phyloP scores from a whole-genome alignment of 345 rosid species.

The Turnera subulata region DNA sequence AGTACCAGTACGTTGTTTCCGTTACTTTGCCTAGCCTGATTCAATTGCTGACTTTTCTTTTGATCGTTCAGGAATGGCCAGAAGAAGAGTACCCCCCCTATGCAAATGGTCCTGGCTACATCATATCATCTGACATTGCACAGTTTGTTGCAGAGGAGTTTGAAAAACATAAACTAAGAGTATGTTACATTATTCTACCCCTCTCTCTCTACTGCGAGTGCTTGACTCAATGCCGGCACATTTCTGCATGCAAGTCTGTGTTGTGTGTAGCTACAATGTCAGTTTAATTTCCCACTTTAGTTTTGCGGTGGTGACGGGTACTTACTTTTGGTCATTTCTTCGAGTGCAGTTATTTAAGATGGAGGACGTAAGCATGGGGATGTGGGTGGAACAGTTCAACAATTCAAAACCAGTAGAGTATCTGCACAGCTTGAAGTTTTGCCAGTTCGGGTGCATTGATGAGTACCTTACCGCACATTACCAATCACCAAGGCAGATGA shows the following conservation, averaged over 20 bases:
- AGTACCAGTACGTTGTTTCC: no score
- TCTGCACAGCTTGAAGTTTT: conserved; percentile 72
- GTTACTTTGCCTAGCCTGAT: no score
- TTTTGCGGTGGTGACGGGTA: no score
- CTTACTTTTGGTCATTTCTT: no score
- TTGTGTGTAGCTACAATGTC: no score
- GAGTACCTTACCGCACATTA: conserved; percentile 87
- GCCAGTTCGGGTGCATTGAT: conserved; percentile 84
- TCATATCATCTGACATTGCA: conserved; percentile 75
- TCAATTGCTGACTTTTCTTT: neutral
- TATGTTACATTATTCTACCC: conserved; percentile 20
- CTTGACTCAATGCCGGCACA: no score
- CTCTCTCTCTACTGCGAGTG: neutral
- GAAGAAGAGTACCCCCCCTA: conserved; percentile 96
- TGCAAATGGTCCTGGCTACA: conserved; percentile 93
- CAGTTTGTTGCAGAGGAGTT: conserved; percentile 61
- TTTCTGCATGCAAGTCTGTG: no score
- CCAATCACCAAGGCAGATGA: conserved; percentile 97
- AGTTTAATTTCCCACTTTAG: no score
- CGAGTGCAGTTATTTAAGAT: conserved; percentile 83
- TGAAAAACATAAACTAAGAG: conserved; percentile 70
- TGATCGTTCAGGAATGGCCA: conserved; percentile 72
- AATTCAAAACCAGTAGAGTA: conserved; percentile 66
- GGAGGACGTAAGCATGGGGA: conserved; percentile 99
- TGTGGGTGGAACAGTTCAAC: conserved; percentile 97